phyloP scores from a whole-genome alignment of 768 basidiomycete genomes.

The Pisolithus microcarpus region DNA sequence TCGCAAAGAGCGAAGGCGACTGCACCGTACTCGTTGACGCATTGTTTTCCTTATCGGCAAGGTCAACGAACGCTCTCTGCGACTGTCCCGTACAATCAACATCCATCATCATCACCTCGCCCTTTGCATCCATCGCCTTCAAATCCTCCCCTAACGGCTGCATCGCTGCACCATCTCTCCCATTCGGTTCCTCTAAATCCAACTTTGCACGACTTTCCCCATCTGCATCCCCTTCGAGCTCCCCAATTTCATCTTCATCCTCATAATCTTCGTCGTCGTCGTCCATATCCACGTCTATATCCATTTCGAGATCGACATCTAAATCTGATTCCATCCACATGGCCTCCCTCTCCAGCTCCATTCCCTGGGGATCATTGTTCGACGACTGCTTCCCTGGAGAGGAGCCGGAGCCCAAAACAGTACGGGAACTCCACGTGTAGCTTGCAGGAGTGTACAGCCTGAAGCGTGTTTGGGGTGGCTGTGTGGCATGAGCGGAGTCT shows the following conservation, averaged over 20 bases:
- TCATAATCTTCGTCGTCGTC: conserved; percentile 28
- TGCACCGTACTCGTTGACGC: not conserved
- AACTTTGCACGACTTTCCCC: conserved; percentile 11
- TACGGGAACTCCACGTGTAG: conserved; percentile 20
- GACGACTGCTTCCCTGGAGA: conserved; percentile 8
- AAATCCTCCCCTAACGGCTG: not conserved
- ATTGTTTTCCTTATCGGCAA: not conserved
- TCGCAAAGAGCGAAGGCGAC: not conserved
- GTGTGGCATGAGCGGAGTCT: not conserved
- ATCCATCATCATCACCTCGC: not conserved
- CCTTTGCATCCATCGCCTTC: not conserved
- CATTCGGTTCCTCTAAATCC: conserved; percentile 5
- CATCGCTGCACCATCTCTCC: not conserved
- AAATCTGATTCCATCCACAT: conserved; percentile 22
- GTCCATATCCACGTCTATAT: conserved; percentile 7
- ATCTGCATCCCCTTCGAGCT: conserved; percentile 10
- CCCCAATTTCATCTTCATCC: conserved; percentile 11
- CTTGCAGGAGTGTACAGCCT: conserved; percentile 28
- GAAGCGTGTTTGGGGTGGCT: conserved; percentile 18
- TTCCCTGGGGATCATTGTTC: conserved; percentile 16
- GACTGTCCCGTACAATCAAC: not conserved
- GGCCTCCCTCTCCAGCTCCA: conserved; percentile 14
- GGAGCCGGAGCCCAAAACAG: conserved; percentile 2
- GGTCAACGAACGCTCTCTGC: not conserved
- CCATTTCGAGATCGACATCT: conserved; percentile 24